Conservation (phyloP, 1,139 yeast species). For the Saccharomyces hybrid region DNA sequence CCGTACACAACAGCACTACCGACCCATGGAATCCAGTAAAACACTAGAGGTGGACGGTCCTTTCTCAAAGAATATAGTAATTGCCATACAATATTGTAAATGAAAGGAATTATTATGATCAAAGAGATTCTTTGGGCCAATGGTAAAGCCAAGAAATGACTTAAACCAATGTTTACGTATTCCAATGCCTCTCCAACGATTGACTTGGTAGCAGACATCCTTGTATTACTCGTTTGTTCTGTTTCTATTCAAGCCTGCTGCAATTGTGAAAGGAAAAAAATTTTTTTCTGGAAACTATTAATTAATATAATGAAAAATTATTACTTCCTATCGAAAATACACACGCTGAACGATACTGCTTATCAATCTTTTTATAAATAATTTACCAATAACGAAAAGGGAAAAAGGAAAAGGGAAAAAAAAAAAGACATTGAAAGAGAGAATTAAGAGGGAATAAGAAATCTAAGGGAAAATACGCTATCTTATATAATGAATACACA, state of each 20-base stretch:
- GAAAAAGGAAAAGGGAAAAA: background rate
- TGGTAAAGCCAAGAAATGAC: constrained; percentile 26
- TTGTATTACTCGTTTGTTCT: background rate
- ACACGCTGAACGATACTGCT: background rate
- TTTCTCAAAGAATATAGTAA: constrained; percentile 61
- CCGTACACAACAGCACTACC: constrained; percentile 89
- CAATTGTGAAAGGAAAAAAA: background rate
- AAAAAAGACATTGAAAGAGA: background rate
- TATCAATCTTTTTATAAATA: background rate
- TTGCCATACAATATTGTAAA: constrained; percentile 66
- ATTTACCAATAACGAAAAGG: background rate
- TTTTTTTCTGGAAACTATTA: background rate
- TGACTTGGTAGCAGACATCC: constrained; percentile 9
- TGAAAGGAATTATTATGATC: constrained; percentile 34
- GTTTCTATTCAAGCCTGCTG: background rate
- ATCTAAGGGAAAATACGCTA: background rate
- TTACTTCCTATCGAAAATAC: background rate
- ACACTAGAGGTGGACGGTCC: constrained; percentile 82
- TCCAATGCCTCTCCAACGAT: constrained; percentile 14
- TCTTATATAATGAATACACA: background rate
- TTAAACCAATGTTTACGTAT: constrained; percentile 10
- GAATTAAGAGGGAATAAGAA: background rate
- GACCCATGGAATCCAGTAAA: constrained; percentile 92
- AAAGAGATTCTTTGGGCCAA: constrained; percentile 26
- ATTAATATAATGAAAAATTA: background rate